Conservation (phyloP, 2,329 filamentous ascomycete species). For the Cladobotryum mycophilum region DNA sequence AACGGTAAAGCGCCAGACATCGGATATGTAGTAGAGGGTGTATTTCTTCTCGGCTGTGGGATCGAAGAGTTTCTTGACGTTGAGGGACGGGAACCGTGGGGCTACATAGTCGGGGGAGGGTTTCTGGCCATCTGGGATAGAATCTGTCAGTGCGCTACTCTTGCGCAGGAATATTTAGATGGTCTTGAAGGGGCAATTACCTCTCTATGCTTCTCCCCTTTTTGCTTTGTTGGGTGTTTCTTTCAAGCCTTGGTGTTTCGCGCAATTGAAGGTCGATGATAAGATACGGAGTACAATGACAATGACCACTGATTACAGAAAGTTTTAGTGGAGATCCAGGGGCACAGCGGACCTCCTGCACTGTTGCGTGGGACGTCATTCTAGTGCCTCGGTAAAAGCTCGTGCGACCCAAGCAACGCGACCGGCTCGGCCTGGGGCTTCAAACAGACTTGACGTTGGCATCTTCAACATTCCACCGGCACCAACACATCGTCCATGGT, state of each 20-base stretch:
- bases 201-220: background rate
- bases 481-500: slow-evolving; percentile 2
- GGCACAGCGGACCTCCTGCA: background rate
- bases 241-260: background rate
- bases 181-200: background rate
- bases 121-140: slow-evolving; percentile 19
- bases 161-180: background rate
- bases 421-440: background rate
- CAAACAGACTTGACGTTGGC: background rate
- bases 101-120: slow-evolving; percentile 52
- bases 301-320: slow-evolving; percentile 1
- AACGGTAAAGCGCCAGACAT: slow-evolving; percentile 84
- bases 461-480: background rate
- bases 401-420: slow-evolving; percentile 1
- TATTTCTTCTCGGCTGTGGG: slow-evolving; percentile 36
- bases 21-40: slow-evolving; percentile 64
- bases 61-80: slow-evolving; percentile 56
- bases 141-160: background rate
- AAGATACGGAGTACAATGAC: background rate
- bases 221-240: background rate
- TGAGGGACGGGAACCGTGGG: slow-evolving; percentile 75
- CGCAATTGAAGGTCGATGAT: background rate
- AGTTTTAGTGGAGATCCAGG: slow-evolving; percentile 4
- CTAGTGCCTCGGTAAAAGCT: slow-evolving; percentile 23
- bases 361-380: slow-evolving; percentile 6